Evolutionary conservation across 805 yeast genomes (phyloP), one percentile per base, ranked within the genome.

Genomic region (Barnettozyma wickerhamii): DNA sequence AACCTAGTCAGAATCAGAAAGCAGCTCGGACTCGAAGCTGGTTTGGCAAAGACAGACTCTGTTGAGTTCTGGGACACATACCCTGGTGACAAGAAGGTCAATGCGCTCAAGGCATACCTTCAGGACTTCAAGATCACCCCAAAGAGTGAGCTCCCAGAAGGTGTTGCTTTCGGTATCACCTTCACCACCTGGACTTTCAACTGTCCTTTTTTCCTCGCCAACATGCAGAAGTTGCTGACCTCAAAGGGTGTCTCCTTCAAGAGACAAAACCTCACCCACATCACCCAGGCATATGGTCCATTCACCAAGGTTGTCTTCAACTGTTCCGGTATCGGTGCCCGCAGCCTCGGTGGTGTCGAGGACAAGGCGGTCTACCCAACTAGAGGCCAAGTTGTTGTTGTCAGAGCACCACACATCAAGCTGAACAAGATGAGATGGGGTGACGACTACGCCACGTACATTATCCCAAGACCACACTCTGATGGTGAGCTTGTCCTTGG

Each of bases 351-450:
- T 7, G 93, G 90, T 10, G 86, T 82, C 14, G 62, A 65, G 17
- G 95, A 86, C 53, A 46, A 63, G 7, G 62, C 64, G 1, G 74
- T 81, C 15, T 82, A 79, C 49, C 91, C 95, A 7, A 77, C 85
- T 1, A 67, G 95, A 43, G 95, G 95, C 5, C 95, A 85, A 55
- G 88, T 84, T 19, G 81, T 84, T 15, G 80, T 84, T 9, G 69
- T 84, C 18, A 72, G 69, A 45, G 87, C 88, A 0, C 88, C 89
- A 3, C 84, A 81, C 50, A 66, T 84, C 45, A 64, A 64, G 26
- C 78, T 76, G 50, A 84, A 82, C 56, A 62, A 60, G 45, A 55
- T 77, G 68, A 63, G 76, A 38, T 79, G 84, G 84, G 82, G 83
- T n/a, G 61, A 58, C 4, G 74, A 71, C 36, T 68, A 65, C 43